A percentile compares a stretch with the other conserved stretches of the same genome.
phyloP scores from a whole-genome alignment of 2,329 filamentous ascomycete genomes.

The Neofusicoccum sp. region DNA sequence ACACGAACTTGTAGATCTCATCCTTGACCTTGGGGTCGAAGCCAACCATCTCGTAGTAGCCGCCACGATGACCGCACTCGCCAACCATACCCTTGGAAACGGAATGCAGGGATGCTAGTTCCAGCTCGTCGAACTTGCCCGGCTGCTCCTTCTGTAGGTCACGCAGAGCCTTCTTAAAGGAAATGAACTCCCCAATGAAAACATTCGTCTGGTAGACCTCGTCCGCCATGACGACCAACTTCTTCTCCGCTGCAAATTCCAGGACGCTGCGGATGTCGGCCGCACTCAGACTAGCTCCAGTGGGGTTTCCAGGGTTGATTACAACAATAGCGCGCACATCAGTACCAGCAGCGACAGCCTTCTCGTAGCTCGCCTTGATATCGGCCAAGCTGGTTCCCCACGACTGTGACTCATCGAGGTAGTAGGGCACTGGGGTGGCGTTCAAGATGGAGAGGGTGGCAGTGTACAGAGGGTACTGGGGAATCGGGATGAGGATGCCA shows the following conservation, averaged over 20 bases:
- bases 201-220: constrained; percentile 99
- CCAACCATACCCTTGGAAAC: constrained; percentile 98
- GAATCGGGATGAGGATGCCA: constrained; percentile 91
- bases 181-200: constrained; percentile 90
- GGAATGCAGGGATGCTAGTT: constrained; percentile 90
- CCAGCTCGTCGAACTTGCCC: constrained; percentile 79
- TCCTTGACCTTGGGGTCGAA: constrained; percentile 84
- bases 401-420: constrained; percentile 79
- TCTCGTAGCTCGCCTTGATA: constrained; percentile 72
- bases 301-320: constrained; percentile 98
- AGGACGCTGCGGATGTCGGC: constrained; percentile 83
- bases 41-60: constrained; percentile 94
- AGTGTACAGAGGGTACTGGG: constrained; percentile 97
- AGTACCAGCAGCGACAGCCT: constrained; percentile 74
- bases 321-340: constrained; percentile 93
- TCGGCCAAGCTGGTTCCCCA: constrained; percentile 88
- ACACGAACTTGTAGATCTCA: constrained; percentile 98
- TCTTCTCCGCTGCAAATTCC: constrained; percentile 81
- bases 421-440: constrained; percentile 87
- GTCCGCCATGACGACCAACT: constrained; percentile 88
- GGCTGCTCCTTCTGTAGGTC: constrained; percentile 70
- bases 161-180: constrained; percentile 88
- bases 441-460: constrained; percentile 85
- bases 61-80: constrained; percentile 95
- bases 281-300: constrained; percentile 79